These are phyloP conservation scores for Metschnikowia arizonensis DNA, from an alignment of 805 yeast genomes.

Conservation along the genomic window DNA sequence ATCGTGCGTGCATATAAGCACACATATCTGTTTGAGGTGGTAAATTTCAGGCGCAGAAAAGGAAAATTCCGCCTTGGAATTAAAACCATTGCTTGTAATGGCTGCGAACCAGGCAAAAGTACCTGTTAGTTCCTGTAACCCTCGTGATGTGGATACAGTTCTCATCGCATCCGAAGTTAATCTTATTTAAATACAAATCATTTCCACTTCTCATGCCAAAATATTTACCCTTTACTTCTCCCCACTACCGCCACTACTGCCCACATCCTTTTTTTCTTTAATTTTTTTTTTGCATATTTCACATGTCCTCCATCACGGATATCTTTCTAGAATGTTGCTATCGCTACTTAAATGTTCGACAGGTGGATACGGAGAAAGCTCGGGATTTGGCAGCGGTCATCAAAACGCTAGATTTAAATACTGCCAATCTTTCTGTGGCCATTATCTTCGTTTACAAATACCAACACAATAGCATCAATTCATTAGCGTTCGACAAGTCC, in stretches of 20 bases:
- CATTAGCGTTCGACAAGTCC: slow-evolving; percentile 9
- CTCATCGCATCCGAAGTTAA: neutral
- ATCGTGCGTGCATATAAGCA: neutral
- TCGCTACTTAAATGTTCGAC: slow-evolving; percentile 6
- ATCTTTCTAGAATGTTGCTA: slow-evolving; percentile 16
- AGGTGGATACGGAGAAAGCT: slow-evolving; percentile 4
- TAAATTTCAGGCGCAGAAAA: slow-evolving; percentile 6
- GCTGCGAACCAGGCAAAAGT: slow-evolving; percentile 15
- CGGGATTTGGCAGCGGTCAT: slow-evolving; percentile 14
- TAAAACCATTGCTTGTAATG: slow-evolving; percentile 7
- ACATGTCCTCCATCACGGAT: slow-evolving; percentile 9
- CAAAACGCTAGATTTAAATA: slow-evolving; percentile 16
- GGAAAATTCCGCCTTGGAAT: slow-evolving; percentile 5
- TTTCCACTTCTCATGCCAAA: slow-evolving; percentile 4
- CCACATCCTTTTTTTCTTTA: no score
- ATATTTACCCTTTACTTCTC: neutral
- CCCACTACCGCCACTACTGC: neutral
- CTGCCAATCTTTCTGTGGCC: slow-evolving; percentile 17
- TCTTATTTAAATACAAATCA: slow-evolving; percentile 9
- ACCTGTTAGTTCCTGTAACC: slow-evolving; percentile 9
- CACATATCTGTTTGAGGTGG: slow-evolving; percentile 6
- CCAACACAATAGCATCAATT: slow-evolving; percentile 13
- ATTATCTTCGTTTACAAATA: slow-evolving; percentile 15
- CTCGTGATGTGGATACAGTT: slow-evolving; percentile 4
- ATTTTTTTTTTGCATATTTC: neutral